phyloP scores from a whole-genome alignment of 1,284 basidiomycete species.

The Tetrapyrgos nigripes region DNA sequence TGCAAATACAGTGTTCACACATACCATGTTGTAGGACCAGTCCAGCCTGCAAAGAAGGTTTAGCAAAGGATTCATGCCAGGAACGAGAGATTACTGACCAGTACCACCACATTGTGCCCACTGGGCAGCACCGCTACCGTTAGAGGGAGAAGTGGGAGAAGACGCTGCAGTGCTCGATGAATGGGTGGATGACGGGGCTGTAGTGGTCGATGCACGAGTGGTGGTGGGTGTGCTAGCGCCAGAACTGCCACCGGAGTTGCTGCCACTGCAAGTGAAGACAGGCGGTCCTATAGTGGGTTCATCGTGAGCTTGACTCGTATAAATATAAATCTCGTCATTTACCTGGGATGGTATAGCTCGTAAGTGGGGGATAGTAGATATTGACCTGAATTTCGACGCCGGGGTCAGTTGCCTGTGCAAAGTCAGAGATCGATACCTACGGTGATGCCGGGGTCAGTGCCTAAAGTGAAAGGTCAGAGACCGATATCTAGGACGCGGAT shows the following conservation, averaged over 20 bases:
- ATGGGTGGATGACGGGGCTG: not conserved
- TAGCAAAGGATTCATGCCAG: not conserved
- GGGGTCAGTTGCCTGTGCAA: conserved; percentile 40
- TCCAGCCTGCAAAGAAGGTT: not conserved
- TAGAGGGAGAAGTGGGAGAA: not conserved
- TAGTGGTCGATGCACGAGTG: not conserved
- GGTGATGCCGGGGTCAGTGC: conserved; percentile 50
- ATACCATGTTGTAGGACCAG: not conserved
- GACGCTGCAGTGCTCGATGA: not conserved
- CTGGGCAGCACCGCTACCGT: conserved; percentile 4
- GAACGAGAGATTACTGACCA: not conserved
- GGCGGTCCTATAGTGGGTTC: conserved; percentile 4
- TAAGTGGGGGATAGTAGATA: conserved; percentile 36
- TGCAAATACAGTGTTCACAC: not conserved
- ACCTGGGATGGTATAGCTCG: conserved; percentile 49
- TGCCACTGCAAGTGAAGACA: conserved; percentile 10
- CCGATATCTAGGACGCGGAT: not conserved
- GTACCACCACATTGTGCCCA: conserved; percentile 12
- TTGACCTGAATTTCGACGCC: conserved; percentile 51
- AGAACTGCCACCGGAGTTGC: not conserved
- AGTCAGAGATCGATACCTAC: not conserved
- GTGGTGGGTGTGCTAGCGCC: not conserved
- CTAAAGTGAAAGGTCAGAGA: conserved; percentile 20
- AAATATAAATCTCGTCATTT: conserved; percentile 8
- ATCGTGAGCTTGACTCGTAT: not conserved